Conservation (phyloP, 495 filamentous ascomycete species). For the Achaetomiella virescens region DNA sequence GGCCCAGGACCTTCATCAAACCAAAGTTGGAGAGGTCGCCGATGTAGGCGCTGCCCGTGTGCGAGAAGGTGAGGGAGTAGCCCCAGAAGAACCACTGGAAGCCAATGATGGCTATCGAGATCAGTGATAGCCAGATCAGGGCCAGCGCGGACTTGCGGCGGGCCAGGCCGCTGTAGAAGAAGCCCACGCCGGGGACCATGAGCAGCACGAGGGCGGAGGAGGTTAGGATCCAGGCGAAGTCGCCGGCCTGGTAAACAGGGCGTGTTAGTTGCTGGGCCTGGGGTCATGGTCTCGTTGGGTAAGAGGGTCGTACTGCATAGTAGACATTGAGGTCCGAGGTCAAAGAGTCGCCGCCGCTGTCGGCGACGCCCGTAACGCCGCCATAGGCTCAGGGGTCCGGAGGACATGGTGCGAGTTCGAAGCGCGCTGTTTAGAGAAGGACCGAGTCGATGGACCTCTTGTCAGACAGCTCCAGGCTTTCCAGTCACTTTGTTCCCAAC, state of each 20-base stretch:
- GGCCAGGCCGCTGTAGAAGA: slow-evolving; percentile 99
- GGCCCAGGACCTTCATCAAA: slow-evolving; percentile 70
- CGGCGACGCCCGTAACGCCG: slow-evolving; percentile 41
- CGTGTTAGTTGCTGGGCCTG: slow-evolving; percentile 6
- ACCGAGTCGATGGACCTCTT: not conserved
- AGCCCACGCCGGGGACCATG: slow-evolving; percentile 98
- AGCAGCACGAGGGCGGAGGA: slow-evolving; percentile 85
- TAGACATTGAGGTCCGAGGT: slow-evolving; percentile 70
- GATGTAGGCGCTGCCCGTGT: slow-evolving; percentile 74
- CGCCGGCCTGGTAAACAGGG: slow-evolving; percentile 56
- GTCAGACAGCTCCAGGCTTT: not conserved
- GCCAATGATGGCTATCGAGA: slow-evolving; percentile 81
- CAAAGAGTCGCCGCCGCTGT: slow-evolving; percentile 69
- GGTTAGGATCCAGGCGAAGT: slow-evolving; percentile 88
- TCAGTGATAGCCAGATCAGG: slow-evolving; percentile 93
- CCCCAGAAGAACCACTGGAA: slow-evolving; percentile 99
- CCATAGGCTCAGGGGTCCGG: slow-evolving; percentile 54
- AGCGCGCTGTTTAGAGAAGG: not conserved
- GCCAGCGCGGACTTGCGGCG: slow-evolving; percentile 92
- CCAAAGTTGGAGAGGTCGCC: slow-evolving; percentile 84
- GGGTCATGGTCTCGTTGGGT: not conserved
- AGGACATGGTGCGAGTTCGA: slow-evolving; percentile 24
- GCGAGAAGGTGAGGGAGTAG: slow-evolving; percentile 88
- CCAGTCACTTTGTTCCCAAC: not conserved
- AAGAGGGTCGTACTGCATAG: slow-evolving; percentile 58